A percentile compares a stretch with the other conserved stretches of the same genome.
Evolutionary conservation across 257 asterid genomes (phyloP).

Genomic region (Voacanga thouarsii): DNA sequence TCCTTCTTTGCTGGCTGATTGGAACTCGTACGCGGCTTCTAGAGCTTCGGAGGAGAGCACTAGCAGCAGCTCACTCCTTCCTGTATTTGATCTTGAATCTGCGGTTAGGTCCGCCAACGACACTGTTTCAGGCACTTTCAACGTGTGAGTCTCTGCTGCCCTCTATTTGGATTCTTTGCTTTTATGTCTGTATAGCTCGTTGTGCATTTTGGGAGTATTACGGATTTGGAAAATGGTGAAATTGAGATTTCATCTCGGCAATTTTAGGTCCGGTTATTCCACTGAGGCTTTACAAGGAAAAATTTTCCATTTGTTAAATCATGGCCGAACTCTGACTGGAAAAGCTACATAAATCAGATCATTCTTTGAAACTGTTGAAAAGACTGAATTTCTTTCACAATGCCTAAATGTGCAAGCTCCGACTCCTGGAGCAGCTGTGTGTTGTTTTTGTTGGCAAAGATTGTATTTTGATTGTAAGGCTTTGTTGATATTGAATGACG

Average conservation of each 20-base stretch:
- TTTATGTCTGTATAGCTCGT: not conserved
- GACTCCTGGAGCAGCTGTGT: not conserved
- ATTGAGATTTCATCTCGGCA: not conserved
- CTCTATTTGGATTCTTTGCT: not conserved
- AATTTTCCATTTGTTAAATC: not conserved
- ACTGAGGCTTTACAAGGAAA: not conserved
- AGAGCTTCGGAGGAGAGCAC: conserved; percentile 52
- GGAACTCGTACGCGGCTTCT: conserved; percentile 74
- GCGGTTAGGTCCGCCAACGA: conserved; percentile 87
- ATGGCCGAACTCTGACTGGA: not conserved
- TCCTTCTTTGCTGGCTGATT: conserved; percentile 67
- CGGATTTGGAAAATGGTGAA: not conserved
- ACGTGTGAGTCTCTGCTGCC: conserved; percentile 48
- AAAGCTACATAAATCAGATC: not conserved
- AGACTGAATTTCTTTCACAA: not conserved
- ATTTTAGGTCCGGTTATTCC: not conserved
- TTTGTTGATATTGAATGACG: not conserved
- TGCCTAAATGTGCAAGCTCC: too few species aligned
- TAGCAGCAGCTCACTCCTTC: conserved; percentile 47
- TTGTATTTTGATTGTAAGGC: not conserved
- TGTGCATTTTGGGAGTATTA: not conserved
- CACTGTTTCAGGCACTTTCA: conserved; percentile 82
- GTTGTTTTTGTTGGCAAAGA: too few species aligned
- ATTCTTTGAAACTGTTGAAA: not conserved
- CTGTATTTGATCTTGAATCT: conserved; percentile 73